Conservation (phyloP, 2,329 filamentous ascomycete species). For the Trichoderma arundinaceum region DNA sequence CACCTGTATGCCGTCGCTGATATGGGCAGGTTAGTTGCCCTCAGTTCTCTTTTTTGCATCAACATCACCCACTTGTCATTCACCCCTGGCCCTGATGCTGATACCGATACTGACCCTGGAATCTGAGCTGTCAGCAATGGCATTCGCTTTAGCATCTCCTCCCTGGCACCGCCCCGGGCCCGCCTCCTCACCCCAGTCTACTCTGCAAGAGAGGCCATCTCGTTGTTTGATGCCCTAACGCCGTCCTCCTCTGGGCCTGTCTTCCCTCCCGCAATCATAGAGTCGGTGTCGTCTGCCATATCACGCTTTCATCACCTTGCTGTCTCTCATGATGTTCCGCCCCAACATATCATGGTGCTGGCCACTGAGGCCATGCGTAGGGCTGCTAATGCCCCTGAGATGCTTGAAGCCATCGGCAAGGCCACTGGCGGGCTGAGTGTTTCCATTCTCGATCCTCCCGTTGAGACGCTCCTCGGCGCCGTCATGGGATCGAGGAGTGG, state of each 20-base stretch:
- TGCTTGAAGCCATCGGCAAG: conserved; percentile 67
- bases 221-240: conserved; percentile 82
- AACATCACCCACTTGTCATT: not conserved
- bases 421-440: conserved; percentile 70
- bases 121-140: conserved; percentile 68
- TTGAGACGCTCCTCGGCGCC: conserved; percentile 83
- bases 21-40: conserved; percentile 59
- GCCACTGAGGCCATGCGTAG: conserved; percentile 89
- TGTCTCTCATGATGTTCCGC: conserved; percentile 68
- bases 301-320: conserved; percentile 75
- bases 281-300: conserved; percentile 68
- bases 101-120: conserved; percentile 15
- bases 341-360: conserved; percentile 71
- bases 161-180: conserved; percentile 71
- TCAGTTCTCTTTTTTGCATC: not conserved
- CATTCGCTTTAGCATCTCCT: conserved; percentile 88
- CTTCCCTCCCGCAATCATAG: conserved; percentile 64
- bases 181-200: conserved; percentile 80
- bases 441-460: conserved; percentile 74
- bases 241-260: conserved; percentile 48
- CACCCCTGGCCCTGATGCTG: too few relatives aligned
- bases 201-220: conserved; percentile 78
- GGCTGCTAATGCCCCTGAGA: conserved; percentile 73
- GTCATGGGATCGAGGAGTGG: conserved; percentile 78
- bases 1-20: conserved; percentile 64